Evolutionary conservation across 148 eudicot species (phyloP).

Genomic region (Rhododendron ferrugineum): DNA sequence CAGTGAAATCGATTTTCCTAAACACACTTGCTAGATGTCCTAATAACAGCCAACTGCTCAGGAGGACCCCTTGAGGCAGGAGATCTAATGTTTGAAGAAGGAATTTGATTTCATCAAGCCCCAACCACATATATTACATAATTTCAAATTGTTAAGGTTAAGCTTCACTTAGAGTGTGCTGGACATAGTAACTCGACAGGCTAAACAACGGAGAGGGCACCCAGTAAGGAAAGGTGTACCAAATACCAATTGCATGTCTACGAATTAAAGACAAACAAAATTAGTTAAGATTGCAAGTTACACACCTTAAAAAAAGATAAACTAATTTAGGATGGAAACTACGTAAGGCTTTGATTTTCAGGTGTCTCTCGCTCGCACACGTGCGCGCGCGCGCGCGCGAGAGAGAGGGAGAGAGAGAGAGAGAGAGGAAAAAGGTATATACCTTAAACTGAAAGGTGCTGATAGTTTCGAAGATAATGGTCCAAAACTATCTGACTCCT

Average conservation of each 20-base stretch:
- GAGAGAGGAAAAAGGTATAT: not conserved
- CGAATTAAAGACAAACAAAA: not conserved
- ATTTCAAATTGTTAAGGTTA: not conserved
- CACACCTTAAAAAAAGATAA: not conserved
- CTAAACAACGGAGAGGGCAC: not conserved
- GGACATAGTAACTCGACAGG: not conserved
- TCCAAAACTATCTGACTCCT: constrained; percentile 74
- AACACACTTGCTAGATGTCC: not conserved
- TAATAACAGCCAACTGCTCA: not conserved
- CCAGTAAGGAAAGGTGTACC: not conserved
- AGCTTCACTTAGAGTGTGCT: not conserved
- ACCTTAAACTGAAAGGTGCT: constrained; percentile 67
- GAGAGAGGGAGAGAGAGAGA: too few relatives aligned
- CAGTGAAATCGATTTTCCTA: not conserved
- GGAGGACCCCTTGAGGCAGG: not conserved
- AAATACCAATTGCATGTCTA: not conserved
- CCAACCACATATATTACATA: not conserved
- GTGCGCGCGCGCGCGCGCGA: too few relatives aligned
- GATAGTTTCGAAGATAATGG: constrained; percentile 42
- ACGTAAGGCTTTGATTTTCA: not conserved
- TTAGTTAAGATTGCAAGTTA: not conserved
- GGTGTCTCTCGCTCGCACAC: not conserved
- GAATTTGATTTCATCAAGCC: not conserved
- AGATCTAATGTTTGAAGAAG: not conserved
- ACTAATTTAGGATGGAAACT: not conserved